phyloP scores from a whole-genome alignment of 441 rosid genomes.

The Hura crepitans region DNA sequence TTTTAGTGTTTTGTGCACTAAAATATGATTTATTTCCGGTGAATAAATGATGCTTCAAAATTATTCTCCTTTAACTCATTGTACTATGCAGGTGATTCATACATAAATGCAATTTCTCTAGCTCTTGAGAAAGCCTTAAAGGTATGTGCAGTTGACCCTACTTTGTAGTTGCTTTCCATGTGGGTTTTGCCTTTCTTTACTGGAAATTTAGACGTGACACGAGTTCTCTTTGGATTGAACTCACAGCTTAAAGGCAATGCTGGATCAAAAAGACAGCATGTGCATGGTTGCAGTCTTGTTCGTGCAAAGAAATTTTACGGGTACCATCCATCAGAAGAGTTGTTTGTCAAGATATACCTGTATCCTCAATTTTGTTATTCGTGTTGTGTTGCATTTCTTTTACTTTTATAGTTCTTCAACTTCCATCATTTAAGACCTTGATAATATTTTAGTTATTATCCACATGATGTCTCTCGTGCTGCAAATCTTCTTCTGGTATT shows the following conservation, averaged over 20 bases:
- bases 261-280: slow-evolving; percentile 76
- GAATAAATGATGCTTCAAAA: not conserved
- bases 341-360: slow-evolving; percentile 83
- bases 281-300: slow-evolving; percentile 80
- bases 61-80: slow-evolving; percentile 12
- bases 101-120: slow-evolving; percentile 43
- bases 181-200: not conserved
- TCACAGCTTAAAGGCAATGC: slow-evolving; percentile 65
- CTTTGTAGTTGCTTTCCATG: not conserved
- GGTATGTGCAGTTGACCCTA: slow-evolving; percentile 38
- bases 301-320: slow-evolving; percentile 89
- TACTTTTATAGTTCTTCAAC: slow-evolving; percentile 3
- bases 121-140: slow-evolving; percentile 83
- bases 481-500: slow-evolving; percentile 75
- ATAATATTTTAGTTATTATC: slow-evolving; percentile 63
- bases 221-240: slow-evolving; percentile 25
- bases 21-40: not conserved
- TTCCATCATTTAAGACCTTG: slow-evolving; percentile 38
- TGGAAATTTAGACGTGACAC: slow-evolving; percentile 16
- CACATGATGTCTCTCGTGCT: slow-evolving; percentile 85
- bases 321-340: slow-evolving; percentile 74
- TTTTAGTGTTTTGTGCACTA: not conserved
- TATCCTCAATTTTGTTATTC: slow-evolving; percentile 45
- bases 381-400: not conserved
- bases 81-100: slow-evolving; percentile 48